phyloP scores from a whole-genome alignment of 106 monocot species.

The Acorus calamus region DNA sequence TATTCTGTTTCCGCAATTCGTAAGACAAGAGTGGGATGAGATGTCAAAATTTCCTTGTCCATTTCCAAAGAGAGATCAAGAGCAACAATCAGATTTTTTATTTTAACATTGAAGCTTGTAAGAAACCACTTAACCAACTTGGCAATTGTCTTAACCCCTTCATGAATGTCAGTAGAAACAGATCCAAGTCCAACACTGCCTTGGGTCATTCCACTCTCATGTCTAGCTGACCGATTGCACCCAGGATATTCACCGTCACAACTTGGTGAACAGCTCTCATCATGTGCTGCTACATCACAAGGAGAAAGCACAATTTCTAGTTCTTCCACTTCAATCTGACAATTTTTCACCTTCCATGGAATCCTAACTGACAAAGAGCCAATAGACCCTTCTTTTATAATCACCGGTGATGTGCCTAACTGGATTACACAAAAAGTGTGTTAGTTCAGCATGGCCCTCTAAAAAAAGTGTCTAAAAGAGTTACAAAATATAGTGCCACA shows the following conservation, averaged over 20 bases:
- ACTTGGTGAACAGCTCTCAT: constrained; percentile 10
- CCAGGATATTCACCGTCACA: constrained; percentile 13
- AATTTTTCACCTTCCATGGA: constrained; percentile 63
- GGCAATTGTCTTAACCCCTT: constrained; percentile 93
- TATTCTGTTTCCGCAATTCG: constrained; percentile 72
- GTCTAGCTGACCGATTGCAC: constrained; percentile 16
- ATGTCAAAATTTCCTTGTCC: constrained; percentile 17
- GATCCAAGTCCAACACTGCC: constrained; percentile 9
- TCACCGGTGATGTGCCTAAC: constrained; percentile 48
- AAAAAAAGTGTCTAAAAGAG: no score
- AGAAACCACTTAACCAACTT: constrained; percentile 85
- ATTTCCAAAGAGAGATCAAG: constrained; percentile 54
- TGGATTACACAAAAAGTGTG: constrained; percentile 9
- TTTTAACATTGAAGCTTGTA: constrained; percentile 70
- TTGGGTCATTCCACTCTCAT: constrained; percentile 10
- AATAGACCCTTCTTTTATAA: constrained; percentile 91
- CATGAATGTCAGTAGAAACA: constrained; percentile 55
- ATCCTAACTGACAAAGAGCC: constrained; percentile 71
- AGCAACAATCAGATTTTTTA: constrained; percentile 73
- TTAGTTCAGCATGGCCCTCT: neutral
- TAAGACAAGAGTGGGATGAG: constrained; percentile 46
- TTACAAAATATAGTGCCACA: no score
- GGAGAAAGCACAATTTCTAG: constrained; percentile 79
- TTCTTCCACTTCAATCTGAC: constrained; percentile 87
- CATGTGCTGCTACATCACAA: constrained; percentile 11